phyloP scores from a whole-genome alignment of 306 rosid genomes.

The Quercus glauca region DNA sequence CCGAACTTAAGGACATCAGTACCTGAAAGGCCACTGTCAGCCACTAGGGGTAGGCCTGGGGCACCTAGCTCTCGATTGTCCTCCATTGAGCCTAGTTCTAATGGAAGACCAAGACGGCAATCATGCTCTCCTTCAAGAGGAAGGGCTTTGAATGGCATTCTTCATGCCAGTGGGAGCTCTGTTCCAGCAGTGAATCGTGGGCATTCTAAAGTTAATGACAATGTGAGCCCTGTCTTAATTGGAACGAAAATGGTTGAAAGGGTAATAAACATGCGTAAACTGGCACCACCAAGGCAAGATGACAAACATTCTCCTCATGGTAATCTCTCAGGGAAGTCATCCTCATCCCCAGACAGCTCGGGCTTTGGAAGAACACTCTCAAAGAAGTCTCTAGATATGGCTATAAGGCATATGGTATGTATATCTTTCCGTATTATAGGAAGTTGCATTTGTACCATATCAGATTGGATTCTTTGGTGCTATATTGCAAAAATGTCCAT shows the following conservation, averaged over 20 bases:
- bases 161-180: constrained; percentile 75
- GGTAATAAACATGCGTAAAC: constrained; percentile 87
- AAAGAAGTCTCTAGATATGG: constrained; percentile 97
- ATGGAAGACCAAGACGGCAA: constrained; percentile 79
- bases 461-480: constrained; percentile 7
- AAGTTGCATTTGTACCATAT: constrained; percentile 2
- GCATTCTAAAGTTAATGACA: constrained; percentile 64
- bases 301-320: constrained; percentile 76
- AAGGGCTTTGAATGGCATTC: constrained; percentile 57
- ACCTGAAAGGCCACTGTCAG: constrained; percentile 86
- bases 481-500: neutral
- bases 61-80: constrained; percentile 87
- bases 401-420: constrained; percentile 91
- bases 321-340: constrained; percentile 74
- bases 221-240: constrained; percentile 76
- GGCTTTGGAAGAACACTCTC: constrained; percentile 96
- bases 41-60: constrained; percentile 93
- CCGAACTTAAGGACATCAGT: constrained; percentile 87
- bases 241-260: constrained; percentile 95
- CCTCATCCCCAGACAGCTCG: constrained; percentile 82
- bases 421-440: constrained; percentile 8
- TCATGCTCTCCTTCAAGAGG: constrained; percentile 99
- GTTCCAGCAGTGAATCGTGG: constrained; percentile 83
- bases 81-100: constrained; percentile 73
- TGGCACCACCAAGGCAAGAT: constrained; percentile 82